Evolutionary conservation across 1,284 basidiomycete genomes (phyloP), one percentile per base, ranked within the genome.

Genomic region (Heterobasidion parviporum): DNA sequence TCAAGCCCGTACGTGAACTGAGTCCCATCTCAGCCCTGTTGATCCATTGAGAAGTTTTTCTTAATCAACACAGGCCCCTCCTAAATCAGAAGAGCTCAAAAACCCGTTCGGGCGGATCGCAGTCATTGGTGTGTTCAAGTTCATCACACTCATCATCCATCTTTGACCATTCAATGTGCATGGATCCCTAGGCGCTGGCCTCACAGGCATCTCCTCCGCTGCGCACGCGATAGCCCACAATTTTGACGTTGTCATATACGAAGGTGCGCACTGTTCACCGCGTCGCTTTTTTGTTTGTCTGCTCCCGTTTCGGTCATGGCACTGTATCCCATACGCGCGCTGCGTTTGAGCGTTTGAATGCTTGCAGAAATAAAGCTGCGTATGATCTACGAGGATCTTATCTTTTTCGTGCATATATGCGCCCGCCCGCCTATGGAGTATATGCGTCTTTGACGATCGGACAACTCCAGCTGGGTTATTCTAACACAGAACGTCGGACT

Each of bases 211-310:
- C 8, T 79, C 77, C 9, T 75, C 74, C 33, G 78, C 77, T 35
- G 77, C 78, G 59, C 78, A 81, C 58, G 74, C 74, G 33, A 72
- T 79, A 43, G 71, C 77, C 0, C 79, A 82, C 57, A 78, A 78
- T 6, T 82, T 82, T 58, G 79, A 82, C 32, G 79, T 81, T 12
- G 72, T 75, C 12, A 72, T 81, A 1, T 81, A 73, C 58, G 80
- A 81, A 65, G 67, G 60, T 61, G 54, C 8, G 67, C 49, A 51
- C 54, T 35, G 54, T 63, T 35, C 63, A 62, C 64, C 38, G 32
- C 59, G 56, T 18, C 18, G 18, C 18, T 18, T 26, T 4, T 4
- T 4, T 26, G 26, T 1, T 6, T 6, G 26, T 6, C 26, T 26
- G 26, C 5, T 26, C 26, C 26, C 26, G 26, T 26, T 26, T 26